Evolutionary conservation across 2,329 filamentous ascomycete species (phyloP).

Genomic region (Apiospora koreana): DNA sequence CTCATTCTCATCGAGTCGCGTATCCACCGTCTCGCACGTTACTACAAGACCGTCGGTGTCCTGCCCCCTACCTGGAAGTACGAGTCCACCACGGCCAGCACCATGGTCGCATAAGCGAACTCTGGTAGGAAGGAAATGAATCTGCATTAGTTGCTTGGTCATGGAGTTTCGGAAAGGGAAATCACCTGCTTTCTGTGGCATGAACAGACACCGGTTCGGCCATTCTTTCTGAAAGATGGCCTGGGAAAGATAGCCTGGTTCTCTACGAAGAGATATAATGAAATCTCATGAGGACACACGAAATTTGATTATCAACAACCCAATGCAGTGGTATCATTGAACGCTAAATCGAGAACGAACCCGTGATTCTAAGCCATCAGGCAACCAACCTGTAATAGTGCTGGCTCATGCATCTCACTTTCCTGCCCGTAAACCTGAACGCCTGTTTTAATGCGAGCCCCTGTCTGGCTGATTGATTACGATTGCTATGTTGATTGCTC

Average conservation of each 20-base stretch:
- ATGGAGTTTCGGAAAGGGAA: constrained; percentile 35
- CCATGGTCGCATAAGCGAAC: constrained; percentile 78
- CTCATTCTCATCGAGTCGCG: constrained; percentile 99
- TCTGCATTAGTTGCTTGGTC: constrained; percentile 28
- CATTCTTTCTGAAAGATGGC: constrained; percentile 12
- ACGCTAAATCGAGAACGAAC: background rate
- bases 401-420: background rate
- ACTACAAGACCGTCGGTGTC: constrained; percentile 96
- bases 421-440: constrained; percentile 9
- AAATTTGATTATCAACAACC: constrained; percentile 8
- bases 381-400: background rate
- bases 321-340: constrained; percentile 12
- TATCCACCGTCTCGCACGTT: constrained; percentile 98
- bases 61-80: constrained; percentile 96
- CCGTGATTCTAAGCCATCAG: background rate
- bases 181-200: constrained; percentile 28
- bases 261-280: constrained; percentile 18
- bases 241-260: constrained; percentile 13
- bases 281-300: constrained; percentile 12
- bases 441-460: constrained; percentile 1
- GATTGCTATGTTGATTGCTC: constrained; percentile 40
- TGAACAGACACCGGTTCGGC: constrained; percentile 3
- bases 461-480: constrained; percentile 16
- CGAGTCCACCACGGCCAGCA: constrained; percentile 95
- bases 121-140: constrained; percentile 20